Conservation (phyloP, 2,329 filamentous ascomycete genomes). For the Penicillium sp. region DNA sequence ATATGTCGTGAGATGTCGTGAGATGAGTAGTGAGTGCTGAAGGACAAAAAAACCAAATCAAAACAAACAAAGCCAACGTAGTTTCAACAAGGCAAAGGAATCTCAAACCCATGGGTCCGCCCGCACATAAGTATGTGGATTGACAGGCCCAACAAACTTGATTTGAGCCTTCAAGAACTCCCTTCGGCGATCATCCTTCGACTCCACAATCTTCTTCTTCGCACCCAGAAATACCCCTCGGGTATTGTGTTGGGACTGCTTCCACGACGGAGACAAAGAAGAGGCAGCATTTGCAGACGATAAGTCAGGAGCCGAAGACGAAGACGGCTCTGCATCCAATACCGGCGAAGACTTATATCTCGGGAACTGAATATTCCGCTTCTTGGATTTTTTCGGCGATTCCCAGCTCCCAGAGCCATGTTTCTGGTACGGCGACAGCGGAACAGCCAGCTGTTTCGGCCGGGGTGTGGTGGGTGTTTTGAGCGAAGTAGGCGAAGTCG, state of each 20-base stretch:
- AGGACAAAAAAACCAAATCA: background rate
- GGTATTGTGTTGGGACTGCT: conserved; percentile 21
- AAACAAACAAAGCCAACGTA: background rate
- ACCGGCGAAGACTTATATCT: conserved; percentile 5
- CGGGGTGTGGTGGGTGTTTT: conserved; percentile 9
- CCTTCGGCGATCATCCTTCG: conserved; percentile 30
- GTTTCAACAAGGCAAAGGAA: background rate
- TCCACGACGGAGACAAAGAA: conserved; percentile 16
- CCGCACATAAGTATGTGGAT: conserved; percentile 22
- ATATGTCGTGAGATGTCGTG: conserved; percentile 5
- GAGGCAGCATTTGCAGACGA: conserved; percentile 9
- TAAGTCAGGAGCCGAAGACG: conserved; percentile 6
- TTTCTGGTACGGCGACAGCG: conserved; percentile 31
- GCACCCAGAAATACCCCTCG: conserved; percentile 25
- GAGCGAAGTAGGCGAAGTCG: conserved; percentile 3
- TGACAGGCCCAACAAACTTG: conserved; percentile 32
- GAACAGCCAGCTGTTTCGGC: conserved; percentile 27
- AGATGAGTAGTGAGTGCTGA: background rate
- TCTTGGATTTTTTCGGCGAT: conserved; percentile 21
- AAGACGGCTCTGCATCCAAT: background rate
- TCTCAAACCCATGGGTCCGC: conserved; percentile 27
- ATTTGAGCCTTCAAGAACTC: conserved; percentile 36
- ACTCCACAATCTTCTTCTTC: conserved; percentile 28
- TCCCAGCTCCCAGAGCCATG: conserved; percentile 32
- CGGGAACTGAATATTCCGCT: conserved; percentile 19